Evolutionary conservation across 2,329 filamentous ascomycete genomes (phyloP).

Genomic region (Penicillium sclerotigenum): DNA sequence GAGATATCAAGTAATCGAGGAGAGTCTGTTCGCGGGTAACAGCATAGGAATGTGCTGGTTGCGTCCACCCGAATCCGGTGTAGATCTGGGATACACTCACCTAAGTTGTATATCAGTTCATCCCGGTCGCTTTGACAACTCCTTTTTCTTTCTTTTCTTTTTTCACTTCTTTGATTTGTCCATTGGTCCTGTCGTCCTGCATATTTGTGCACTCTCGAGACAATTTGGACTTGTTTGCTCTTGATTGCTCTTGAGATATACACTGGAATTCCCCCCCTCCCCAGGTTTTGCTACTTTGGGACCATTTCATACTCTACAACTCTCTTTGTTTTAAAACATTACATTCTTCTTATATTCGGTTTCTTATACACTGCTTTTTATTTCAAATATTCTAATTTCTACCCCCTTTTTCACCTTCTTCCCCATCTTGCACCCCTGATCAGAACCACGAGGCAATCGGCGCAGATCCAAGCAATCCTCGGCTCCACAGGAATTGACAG

Average conservation of each 20-base stretch:
- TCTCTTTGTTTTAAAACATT: neutral
- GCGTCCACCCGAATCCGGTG: conserved; percentile 23
- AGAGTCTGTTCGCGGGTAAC: conserved; percentile 22
- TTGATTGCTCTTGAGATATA: neutral
- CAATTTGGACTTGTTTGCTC: conserved; percentile 9
- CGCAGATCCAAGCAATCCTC: conserved; percentile 22
- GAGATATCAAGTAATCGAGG: conserved; percentile 11
- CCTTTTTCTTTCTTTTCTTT: conserved; percentile 18
- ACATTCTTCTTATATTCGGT: neutral
- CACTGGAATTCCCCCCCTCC: neutral
- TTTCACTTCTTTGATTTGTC: conserved; percentile 12
- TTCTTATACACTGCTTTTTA: neutral
- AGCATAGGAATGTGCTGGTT: conserved; percentile 27
- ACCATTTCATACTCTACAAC: neutral
- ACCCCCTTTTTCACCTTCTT: neutral
- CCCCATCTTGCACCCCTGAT: conserved; percentile 1
- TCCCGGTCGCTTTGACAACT: conserved; percentile 25
- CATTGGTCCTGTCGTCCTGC: neutral
- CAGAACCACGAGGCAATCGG: conserved; percentile 23
- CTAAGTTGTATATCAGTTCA: conserved; percentile 27
- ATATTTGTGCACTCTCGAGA: neutral
- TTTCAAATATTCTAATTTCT: neutral
- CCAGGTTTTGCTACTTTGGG: neutral
- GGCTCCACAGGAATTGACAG: conserved; percentile 28
- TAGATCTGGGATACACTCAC: conserved; percentile 15